Evolutionary conservation across 352 stramenopile genomes (phyloP).

Genomic region (Lagenidium sp.): DNA sequence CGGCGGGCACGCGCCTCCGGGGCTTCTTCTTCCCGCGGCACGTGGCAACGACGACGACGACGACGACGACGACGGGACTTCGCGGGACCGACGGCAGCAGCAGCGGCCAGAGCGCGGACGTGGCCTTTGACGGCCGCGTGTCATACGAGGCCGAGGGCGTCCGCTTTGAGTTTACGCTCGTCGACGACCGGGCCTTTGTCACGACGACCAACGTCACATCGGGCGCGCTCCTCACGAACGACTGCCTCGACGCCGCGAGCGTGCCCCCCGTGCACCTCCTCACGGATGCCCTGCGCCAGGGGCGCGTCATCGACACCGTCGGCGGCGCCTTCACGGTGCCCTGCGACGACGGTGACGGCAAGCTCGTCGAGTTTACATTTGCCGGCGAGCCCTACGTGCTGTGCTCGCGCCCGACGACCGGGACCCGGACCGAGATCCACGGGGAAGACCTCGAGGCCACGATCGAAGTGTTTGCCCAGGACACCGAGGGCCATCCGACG

Average conservation of each 20-base stretch:
- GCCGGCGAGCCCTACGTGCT: slow-evolving; percentile 19
- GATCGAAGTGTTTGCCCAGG: slow-evolving; percentile 9
- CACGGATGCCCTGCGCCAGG: slow-evolving; percentile 1
- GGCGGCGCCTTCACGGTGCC: slow-evolving; percentile 3
- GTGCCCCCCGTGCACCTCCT: slow-evolving; percentile 1
- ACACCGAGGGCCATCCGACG: slow-evolving; percentile 8
- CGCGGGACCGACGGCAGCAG: slow-evolving; percentile 8
- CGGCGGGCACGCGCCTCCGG: slow-evolving; percentile 6
- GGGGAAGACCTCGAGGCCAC: slow-evolving; percentile 11
- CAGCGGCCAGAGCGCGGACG: slow-evolving; percentile 1
- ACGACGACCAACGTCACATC: slow-evolving; percentile 1
- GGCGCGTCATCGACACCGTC: slow-evolving; percentile 19
- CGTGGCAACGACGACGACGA: too few species aligned
- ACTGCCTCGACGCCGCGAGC: slow-evolving; percentile 2
- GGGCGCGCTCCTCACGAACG: not conserved
- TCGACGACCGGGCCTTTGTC: slow-evolving; percentile 8
- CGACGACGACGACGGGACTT: too few species aligned
- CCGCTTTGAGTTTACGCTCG: slow-evolving; percentile 13
- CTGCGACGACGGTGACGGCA: slow-evolving; percentile 13
- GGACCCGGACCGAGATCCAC: slow-evolving; percentile 1
- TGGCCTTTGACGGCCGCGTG: too few species aligned
- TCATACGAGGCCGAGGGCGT: slow-evolving; percentile 4
- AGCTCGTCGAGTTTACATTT: slow-evolving; percentile 20
- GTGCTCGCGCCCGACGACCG: slow-evolving; percentile 5
- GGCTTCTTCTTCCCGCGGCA: slow-evolving; percentile 13